Conservation (phyloP, 352 stramenopile species). For the Hyaloperonospora arabidopsidis region DNA sequence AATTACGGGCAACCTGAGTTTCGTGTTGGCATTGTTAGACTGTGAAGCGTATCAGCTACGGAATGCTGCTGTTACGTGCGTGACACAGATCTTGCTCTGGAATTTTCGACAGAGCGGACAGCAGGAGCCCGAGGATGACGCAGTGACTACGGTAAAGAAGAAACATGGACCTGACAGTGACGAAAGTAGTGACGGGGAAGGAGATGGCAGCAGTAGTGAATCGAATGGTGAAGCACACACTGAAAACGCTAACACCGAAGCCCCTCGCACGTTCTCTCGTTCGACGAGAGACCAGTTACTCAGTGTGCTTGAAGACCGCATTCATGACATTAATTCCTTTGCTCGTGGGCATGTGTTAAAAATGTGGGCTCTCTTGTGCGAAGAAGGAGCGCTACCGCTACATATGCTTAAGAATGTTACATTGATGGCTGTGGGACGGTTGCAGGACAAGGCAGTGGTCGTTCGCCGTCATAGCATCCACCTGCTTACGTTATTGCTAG, state of each 20-base stretch:
- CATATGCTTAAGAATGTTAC: constrained; percentile 72
- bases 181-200: constrained; percentile 20
- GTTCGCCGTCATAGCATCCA: constrained; percentile 84
- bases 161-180: constrained; percentile 23
- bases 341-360: constrained; percentile 88
- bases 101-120: constrained; percentile 53
- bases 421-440: constrained; percentile 76
- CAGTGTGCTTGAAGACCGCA: constrained; percentile 83
- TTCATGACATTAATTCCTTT: constrained; percentile 91
- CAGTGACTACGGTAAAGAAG: constrained; percentile 12
- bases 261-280: constrained; percentile 41
- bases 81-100: constrained; percentile 69
- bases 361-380: constrained; percentile 80
- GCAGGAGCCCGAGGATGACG: constrained; percentile 19
- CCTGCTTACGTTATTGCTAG: constrained; percentile 85
- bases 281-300: constrained; percentile 74
- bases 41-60: constrained; percentile 71
- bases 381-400: constrained; percentile 81
- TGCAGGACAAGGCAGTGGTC: constrained; percentile 91
- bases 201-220: constrained; percentile 19
- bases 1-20: constrained; percentile 69
- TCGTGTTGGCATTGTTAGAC: constrained; percentile 66
- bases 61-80: constrained; percentile 67
- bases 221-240: constrained; percentile 22
- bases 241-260: constrained; percentile 11